Evolutionary conservation across 805 yeast species (phyloP), one percentile per base, ranked within the genome.

Genomic region (Starmerella stigmatis): DNA sequence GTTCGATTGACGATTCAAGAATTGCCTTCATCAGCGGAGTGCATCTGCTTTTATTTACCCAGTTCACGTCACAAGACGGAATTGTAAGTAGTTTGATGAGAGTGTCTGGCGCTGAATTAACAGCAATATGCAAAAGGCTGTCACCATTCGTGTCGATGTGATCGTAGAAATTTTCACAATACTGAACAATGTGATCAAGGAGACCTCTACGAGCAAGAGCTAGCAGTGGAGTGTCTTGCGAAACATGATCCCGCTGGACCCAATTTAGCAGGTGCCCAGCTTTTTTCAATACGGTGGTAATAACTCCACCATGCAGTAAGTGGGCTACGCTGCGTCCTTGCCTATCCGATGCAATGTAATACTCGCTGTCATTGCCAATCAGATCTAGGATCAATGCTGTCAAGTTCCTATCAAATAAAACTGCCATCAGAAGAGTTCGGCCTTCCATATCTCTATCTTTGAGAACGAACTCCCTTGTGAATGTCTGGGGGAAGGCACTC

Each of bases 131-230:
- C 26, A 89, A 64, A 3, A 89, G 57, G 0, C 92, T 77, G 58
- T 86, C 86, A 0, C 89, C 89, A 45, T 75, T 72, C 19, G 60
- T 62, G 57, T 89, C 96, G 7, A 75, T 64, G 58, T 89, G 96
- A 23, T 76, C 78, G 35, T 40, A 52, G 19, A 52, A 43, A 26
- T 49, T 49, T 13, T 25, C 42, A 8, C 34, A n/a, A 9, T 29
- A 26, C 3, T 36, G 23, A 1, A 35, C 16, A n/a, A 44, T 26
- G 17, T 28, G 28, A 7, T 9, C 11, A 19, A 36, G 29, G 11
- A 36, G 40, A 10, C 30, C 40, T 41, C 47, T 26, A 17, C 41
- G 39, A 5, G 48, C 28, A 15, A 46, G 25, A 3, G 47, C 47
- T 4, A 36, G 40, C 21, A 36, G 21, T 7, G 40, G 30, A 9